These are phyloP conservation scores for Amanita pseudoporphyria DNA, from an alignment of 768 basidiomycete species.

Conservation along the genomic window DNA sequence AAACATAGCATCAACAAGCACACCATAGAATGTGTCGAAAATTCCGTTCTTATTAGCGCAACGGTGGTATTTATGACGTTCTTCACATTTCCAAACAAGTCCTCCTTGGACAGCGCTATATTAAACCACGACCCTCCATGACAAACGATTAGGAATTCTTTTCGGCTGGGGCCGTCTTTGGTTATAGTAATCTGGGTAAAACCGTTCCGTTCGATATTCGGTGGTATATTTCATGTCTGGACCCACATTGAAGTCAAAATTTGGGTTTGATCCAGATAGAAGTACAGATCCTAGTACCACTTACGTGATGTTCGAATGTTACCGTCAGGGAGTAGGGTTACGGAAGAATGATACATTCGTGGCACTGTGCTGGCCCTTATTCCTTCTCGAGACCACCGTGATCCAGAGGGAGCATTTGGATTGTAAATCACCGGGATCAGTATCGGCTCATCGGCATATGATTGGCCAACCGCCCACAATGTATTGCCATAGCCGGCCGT, in stretches of 20 bases:
- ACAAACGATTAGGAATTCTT: constrained; percentile 60
- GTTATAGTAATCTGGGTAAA: constrained; percentile 87
- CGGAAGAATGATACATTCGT: constrained; percentile 72
- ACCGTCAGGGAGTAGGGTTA: constrained; percentile 58
- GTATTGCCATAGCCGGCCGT: constrained; percentile 60
- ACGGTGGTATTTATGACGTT: constrained; percentile 66
- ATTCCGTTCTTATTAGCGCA: constrained; percentile 71
- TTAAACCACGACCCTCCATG: constrained; percentile 83
- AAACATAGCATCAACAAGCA: too few relatives aligned
- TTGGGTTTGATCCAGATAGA: constrained; percentile 88
- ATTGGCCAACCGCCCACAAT: constrained; percentile 47
- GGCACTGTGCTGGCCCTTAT: constrained; percentile 42
- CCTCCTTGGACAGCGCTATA: constrained; percentile 53
- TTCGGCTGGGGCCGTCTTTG: constrained; percentile 55
- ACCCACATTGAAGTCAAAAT: constrained; percentile 79
- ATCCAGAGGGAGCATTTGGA: constrained; percentile 34
- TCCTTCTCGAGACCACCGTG: constrained; percentile 23
- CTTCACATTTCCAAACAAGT: constrained; percentile 59
- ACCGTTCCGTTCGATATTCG: constrained; percentile 74
- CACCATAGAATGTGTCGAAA: constrained; percentile 70
- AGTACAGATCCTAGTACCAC: not conserved
- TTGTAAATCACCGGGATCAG: constrained; percentile 30
- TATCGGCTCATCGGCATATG: constrained; percentile 54
- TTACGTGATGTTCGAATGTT: not conserved
- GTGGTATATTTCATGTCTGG: constrained; percentile 55